These are phyloP conservation scores for Infundibulicybe gibba DNA, from an alignment of 768 basidiomycete genomes.

Conservation along the genomic window DNA sequence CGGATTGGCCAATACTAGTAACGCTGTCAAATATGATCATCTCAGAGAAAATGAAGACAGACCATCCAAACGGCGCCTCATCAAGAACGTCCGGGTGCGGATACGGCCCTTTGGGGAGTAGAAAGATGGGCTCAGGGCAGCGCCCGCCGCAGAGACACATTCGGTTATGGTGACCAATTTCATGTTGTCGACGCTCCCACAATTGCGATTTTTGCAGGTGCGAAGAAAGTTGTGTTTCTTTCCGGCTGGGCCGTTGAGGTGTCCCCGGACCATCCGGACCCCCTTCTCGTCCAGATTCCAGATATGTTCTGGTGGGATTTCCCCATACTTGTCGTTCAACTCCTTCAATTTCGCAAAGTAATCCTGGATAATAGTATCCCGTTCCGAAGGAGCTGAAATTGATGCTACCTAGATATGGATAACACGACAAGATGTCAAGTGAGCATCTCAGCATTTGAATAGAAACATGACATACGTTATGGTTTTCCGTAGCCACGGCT, in stretches of 20 bases:
- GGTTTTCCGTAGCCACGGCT: too few relatives aligned
- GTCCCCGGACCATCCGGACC: constrained; percentile 24
- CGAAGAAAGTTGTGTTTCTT: constrained; percentile 16
- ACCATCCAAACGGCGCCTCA: constrained; percentile 15
- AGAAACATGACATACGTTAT: too few relatives aligned
- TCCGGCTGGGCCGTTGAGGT: constrained; percentile 8
- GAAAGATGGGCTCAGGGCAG: constrained; percentile 20
- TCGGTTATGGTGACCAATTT: constrained; percentile 40
- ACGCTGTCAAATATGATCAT: background rate
- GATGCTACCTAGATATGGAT: too few relatives aligned
- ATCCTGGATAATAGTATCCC: constrained; percentile 15
- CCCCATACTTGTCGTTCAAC: constrained; percentile 11
- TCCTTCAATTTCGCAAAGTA: constrained; percentile 18
- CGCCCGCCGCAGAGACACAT: constrained; percentile 33
- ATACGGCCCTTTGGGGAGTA: constrained; percentile 26
- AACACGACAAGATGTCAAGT: too few relatives aligned
- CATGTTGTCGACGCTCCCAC: constrained; percentile 25
- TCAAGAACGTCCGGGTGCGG: constrained; percentile 19
- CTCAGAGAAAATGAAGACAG: constrained; percentile 2
- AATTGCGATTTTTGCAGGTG: constrained; percentile 9
- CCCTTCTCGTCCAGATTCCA: constrained; percentile 37
- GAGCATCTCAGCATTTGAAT: too few relatives aligned
- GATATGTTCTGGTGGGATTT: constrained; percentile 24
- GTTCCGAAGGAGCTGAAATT: too few relatives aligned
- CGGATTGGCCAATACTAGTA: constrained; percentile 25